A percentile compares a stretch with the other conserved stretches of the same genome.
These are phyloP conservation scores for Piper betle DNA, from an alignment of 164 flowering plant species.

Conservation along the genomic window DNA sequence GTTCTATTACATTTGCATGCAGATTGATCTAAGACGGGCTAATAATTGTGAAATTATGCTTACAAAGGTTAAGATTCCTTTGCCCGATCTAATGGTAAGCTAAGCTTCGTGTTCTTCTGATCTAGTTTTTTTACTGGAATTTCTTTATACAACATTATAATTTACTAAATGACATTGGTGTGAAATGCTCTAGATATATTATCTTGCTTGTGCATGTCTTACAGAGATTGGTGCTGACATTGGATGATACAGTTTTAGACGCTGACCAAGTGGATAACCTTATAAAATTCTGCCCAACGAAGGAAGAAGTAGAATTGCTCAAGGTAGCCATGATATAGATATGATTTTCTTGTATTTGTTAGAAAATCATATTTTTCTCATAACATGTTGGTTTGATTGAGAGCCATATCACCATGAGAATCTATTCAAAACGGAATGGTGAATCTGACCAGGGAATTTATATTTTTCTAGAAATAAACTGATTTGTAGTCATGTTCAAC, in stretches of 20 bases:
- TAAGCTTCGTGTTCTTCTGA: conserved; percentile 1
- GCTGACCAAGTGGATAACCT: conserved; percentile 93
- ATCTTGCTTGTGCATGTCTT: too few relatives aligned
- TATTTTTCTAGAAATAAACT: not conserved
- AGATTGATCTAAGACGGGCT: conserved; percentile 86
- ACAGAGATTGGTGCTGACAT: conserved; percentile 70
- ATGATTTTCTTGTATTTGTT: not conserved
- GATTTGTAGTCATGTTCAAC: too few relatives aligned
- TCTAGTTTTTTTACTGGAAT: not conserved
- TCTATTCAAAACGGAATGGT: not conserved
- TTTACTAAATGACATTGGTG: too few relatives aligned
- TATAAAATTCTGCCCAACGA: conserved; percentile 90
- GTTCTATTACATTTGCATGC: conserved; percentile 20
- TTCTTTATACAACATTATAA: too few relatives aligned
- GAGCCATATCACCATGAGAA: not conserved
- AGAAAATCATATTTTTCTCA: not conserved
- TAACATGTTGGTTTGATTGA: not conserved
- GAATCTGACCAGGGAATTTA: not conserved
- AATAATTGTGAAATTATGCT: conserved; percentile 98
- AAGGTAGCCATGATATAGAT: conserved; percentile 33
- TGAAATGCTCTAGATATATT: too few relatives aligned
- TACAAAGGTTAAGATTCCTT: conserved; percentile 83
- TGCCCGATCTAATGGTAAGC: conserved; percentile 87
- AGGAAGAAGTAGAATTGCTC: conserved; percentile 84
- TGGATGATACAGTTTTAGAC: conserved; percentile 84